Evolutionary conservation across 108 stramenopile species (phyloP).

Genomic region (Parmales sp.): DNA sequence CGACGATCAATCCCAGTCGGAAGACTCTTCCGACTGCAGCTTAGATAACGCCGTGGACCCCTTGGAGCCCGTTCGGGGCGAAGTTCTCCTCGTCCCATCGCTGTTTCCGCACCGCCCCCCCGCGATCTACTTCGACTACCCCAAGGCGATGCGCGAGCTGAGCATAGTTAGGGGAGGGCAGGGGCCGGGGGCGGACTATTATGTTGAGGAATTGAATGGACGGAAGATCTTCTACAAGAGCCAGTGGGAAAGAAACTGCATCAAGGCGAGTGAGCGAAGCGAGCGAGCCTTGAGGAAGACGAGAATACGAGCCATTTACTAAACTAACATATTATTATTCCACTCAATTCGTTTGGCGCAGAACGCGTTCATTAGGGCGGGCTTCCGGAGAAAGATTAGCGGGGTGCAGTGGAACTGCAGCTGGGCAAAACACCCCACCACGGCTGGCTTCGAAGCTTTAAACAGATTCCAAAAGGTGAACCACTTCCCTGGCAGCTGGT

Average conservation of each 20-base stretch:
- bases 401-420: conserved; percentile 1
- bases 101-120: conserved; percentile 3
- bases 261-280: no score
- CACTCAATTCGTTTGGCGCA: no score
- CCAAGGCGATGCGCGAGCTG: neutral
- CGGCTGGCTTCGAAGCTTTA: conserved; percentile 7
- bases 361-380: conserved; percentile 36
- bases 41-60: no score
- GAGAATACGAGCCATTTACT: no score
- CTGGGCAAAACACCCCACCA: conserved; percentile 8
- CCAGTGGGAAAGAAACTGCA: conserved; percentile 46
- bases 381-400: conserved; percentile 15
- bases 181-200: neutral
- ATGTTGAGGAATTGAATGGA: neutral
- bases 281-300: no score
- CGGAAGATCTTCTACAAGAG: conserved; percentile 26
- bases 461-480: conserved; percentile 46
- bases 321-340: no score
- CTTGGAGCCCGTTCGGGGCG: neutral
- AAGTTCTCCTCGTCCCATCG: neutral
- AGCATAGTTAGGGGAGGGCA: neutral
- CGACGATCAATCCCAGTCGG: no score
- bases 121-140: conserved; percentile 6
- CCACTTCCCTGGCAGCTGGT: conserved; percentile 48
- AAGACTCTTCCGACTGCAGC: no score